Percentiles rank a stretch among this genome's conserved stretches.
Conservation (phyloP, 1,139 yeast genomes). For the Kazachstania sp. region DNA sequence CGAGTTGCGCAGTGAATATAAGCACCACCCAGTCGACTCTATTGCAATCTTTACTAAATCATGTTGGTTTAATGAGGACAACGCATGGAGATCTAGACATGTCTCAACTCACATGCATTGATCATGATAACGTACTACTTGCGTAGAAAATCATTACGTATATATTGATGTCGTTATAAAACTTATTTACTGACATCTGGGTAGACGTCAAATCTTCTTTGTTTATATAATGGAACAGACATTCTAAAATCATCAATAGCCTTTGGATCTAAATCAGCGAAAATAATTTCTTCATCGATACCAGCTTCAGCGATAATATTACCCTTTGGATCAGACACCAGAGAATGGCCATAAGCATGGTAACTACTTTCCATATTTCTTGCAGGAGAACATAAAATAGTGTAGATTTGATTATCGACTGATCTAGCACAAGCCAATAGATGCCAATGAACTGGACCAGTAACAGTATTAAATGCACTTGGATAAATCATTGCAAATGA, state of each 20-base stretch:
- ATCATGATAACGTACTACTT: background rate
- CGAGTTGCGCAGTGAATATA: too few species aligned
- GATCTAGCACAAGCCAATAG: constrained; percentile 80
- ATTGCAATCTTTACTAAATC: too few species aligned
- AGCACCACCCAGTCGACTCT: too few species aligned
- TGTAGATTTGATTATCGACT: constrained; percentile 78
- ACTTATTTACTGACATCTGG: constrained; percentile 41
- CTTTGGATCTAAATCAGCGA: constrained; percentile 68
- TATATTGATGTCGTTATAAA: background rate
- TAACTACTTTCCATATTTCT: constrained; percentile 60
- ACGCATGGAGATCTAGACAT: too few species aligned
- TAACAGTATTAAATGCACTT: constrained; percentile 91
- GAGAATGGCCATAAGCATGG: constrained; percentile 89
- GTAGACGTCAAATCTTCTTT: constrained; percentile 81
- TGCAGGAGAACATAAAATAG: constrained; percentile 81
- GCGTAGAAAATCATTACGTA: background rate
- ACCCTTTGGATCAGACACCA: constrained; percentile 84
- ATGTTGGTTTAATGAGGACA: too few species aligned
- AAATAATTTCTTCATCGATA: constrained; percentile 71
- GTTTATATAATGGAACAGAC: constrained; percentile 69
- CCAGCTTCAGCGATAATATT: constrained; percentile 74
- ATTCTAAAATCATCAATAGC: constrained; percentile 52
- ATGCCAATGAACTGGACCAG: constrained; percentile 95
- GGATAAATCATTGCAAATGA: constrained; percentile 91
- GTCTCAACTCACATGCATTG: background rate